These are phyloP conservation scores for Teunomyces stri DNA, from an alignment of 805 yeast genomes.

Conservation along the genomic window DNA sequence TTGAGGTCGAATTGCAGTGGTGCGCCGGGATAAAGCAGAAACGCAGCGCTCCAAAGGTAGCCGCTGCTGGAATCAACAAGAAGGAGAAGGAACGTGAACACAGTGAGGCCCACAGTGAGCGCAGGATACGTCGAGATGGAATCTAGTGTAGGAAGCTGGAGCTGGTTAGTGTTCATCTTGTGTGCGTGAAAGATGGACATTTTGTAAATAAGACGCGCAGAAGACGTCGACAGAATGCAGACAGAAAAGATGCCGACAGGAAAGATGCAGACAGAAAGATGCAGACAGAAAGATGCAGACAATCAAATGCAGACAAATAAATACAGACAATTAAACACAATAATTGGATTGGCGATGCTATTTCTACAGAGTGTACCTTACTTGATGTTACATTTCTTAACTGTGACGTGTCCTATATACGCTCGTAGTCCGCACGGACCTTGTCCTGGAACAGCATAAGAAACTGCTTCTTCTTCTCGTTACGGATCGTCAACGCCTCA, in stretches of 20 bases:
- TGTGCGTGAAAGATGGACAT: neutral
- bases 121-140: conserved; percentile 45
- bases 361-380: too few relatives aligned
- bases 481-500: conserved; percentile 30
- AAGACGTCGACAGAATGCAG: neutral
- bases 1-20: conserved; percentile 45
- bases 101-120: conserved; percentile 56
- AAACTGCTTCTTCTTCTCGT: conserved; percentile 23
- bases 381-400: neutral
- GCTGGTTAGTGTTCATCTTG: neutral
- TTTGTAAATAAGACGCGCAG: neutral
- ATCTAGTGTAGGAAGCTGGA: conserved; percentile 1
- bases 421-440: conserved; percentile 11
- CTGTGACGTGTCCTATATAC: neutral
- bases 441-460: conserved; percentile 14
- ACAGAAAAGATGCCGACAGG: neutral
- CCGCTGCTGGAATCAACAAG: conserved; percentile 25
- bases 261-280: neutral
- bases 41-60: conserved; percentile 28
- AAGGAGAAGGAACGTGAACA: conserved; percentile 51
- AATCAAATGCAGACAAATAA: neutral
- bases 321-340: too few relatives aligned
- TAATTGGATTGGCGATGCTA: too few relatives aligned
- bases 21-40: conserved; percentile 57
- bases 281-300: neutral